phyloP scores from a whole-genome alignment of 345 rosid species.

The Acer saccharum region DNA sequence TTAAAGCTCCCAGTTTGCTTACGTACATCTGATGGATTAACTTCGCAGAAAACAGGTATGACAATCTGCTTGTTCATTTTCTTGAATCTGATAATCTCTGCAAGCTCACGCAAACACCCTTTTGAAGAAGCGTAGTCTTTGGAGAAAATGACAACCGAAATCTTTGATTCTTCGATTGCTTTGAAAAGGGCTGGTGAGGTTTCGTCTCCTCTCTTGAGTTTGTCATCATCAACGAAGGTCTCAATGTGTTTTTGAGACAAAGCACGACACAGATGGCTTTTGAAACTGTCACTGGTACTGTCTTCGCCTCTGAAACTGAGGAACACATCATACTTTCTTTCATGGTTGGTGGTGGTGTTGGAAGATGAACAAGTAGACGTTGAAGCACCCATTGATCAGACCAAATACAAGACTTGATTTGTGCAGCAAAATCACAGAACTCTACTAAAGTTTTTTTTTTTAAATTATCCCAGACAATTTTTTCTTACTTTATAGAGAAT shows the following conservation, averaged over 20 bases:
- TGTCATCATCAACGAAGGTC: background rate
- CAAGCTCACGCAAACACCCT: slow-evolving; percentile 11
- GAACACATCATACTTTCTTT: background rate
- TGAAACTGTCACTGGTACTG: background rate
- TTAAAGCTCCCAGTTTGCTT: background rate
- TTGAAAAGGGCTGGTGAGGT: background rate
- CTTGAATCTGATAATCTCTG: slow-evolving; percentile 7
- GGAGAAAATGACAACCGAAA: slow-evolving; percentile 6
- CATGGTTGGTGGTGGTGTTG: background rate
- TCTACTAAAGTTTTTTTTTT: too few species aligned
- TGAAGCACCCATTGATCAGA: background rate
- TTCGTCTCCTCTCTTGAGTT: slow-evolving; percentile 3
- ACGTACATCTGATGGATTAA: background rate
- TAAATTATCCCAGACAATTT: too few species aligned
- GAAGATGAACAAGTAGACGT: background rate
- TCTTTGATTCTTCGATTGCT: slow-evolving; percentile 2
- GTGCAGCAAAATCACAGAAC: too few species aligned
- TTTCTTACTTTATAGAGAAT: too few species aligned
- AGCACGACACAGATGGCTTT: background rate
- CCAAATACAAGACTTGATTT: too few species aligned
- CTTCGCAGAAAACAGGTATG: slow-evolving; percentile 10
- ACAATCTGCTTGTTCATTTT: slow-evolving; percentile 6
- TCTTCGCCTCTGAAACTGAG: slow-evolving; percentile 3
- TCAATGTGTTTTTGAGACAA: background rate
- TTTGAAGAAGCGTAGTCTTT: background rate